These are phyloP conservation scores for Saccharum officinarum DNA, from an alignment of 176 grass and related monocot genomes.

Conservation along the genomic window DNA sequence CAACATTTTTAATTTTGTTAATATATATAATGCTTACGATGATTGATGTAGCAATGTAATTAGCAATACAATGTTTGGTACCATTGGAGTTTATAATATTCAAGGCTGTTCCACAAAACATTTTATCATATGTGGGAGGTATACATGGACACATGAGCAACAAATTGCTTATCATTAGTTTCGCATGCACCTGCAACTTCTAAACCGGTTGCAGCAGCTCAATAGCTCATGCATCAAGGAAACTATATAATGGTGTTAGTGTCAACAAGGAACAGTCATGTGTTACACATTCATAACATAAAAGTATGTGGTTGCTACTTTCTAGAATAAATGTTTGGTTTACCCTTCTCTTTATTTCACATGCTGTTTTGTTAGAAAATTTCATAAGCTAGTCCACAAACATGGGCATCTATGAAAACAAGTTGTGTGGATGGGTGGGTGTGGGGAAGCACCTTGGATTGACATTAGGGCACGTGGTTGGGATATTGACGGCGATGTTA, in stretches of 20 bases:
- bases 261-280: neutral
- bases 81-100: neutral
- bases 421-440: too few relatives aligned
- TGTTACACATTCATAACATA: neutral
- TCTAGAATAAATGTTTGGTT: neutral
- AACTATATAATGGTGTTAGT: neutral
- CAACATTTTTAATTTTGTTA: neutral
- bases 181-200: neutral
- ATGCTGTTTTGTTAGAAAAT: neutral
- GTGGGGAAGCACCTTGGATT: too few relatives aligned
- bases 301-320: neutral
- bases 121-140: neutral
- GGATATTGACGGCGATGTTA: too few relatives aligned
- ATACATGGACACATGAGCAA: neutral
- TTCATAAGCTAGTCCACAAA: neutral
- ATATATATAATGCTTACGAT: neutral
- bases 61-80: neutral
- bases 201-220: neutral
- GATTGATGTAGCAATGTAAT: neutral
- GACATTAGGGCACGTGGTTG: too few relatives aligned
- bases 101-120: neutral
- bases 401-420: too few relatives aligned
- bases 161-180: neutral
- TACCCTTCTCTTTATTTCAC: slow-evolving; percentile 8
- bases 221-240: neutral